Conservation (phyloP, 176 grass and related monocot genomes). For the Avena sativa region DNA sequence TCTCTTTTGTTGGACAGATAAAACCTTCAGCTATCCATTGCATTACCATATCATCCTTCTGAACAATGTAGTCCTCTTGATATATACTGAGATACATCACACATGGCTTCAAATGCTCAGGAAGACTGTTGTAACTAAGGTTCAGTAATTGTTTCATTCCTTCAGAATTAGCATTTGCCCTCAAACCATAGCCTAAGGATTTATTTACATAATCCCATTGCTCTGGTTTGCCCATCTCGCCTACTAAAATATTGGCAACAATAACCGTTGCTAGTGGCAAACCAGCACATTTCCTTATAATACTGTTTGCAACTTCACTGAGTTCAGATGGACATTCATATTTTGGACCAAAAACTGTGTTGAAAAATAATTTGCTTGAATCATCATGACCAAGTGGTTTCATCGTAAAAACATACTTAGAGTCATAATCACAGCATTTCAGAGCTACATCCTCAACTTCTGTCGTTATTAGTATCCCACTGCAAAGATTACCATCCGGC, state of each 20-base stretch:
- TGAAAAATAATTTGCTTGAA: constrained; percentile 41
- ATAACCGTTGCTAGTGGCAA: constrained; percentile 33
- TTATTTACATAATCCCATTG: constrained; percentile 28
- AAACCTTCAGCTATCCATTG: constrained; percentile 49
- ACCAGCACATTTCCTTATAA: constrained; percentile 36
- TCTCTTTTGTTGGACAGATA: not conserved
- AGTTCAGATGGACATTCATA: constrained; percentile 20
- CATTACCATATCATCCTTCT: constrained; percentile 32
- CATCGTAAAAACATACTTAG: constrained; percentile 27
- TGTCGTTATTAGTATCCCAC: constrained; percentile 42
- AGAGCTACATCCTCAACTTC: constrained; percentile 44
- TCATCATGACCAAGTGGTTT: constrained; percentile 13
- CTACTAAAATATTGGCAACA: not conserved
- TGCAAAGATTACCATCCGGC: not conserved
- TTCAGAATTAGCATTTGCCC: not conserved
- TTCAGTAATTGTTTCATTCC: constrained; percentile 36
- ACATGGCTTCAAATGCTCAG: constrained; percentile 25
- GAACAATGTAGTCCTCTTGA: constrained; percentile 15
- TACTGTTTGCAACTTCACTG: not conserved
- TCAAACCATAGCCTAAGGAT: constrained; percentile 18
- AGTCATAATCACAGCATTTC: constrained; percentile 29
- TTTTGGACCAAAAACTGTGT: not conserved
- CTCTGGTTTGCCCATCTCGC: not conserved
- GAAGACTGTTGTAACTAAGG: constrained; percentile 34
- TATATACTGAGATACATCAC: constrained; percentile 37